phyloP scores from a whole-genome alignment of 1,284 basidiomycete species.

The Kalmanozyma brasiliensis region DNA sequence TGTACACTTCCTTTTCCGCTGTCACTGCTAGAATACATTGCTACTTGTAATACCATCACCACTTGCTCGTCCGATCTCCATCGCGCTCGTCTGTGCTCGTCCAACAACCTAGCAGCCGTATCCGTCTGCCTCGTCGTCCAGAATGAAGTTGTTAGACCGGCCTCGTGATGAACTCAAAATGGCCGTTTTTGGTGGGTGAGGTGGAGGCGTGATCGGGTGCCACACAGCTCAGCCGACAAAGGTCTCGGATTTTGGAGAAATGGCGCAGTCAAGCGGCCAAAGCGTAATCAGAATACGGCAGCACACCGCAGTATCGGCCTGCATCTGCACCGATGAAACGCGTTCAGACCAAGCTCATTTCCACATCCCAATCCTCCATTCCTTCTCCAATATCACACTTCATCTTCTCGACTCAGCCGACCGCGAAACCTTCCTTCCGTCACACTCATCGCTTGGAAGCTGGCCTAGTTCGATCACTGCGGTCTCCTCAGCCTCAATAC shows the following conservation, averaged over 20 bases:
- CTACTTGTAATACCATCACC: conserved; percentile 28
- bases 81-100: too few species aligned
- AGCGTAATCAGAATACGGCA: neutral
- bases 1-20: neutral
- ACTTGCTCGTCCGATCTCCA: conserved; percentile 1
- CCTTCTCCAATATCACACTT: conserved; percentile 6
- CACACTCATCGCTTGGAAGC: neutral
- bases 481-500: too few species aligned
- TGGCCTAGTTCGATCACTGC: too few species aligned
- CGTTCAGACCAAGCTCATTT: conserved; percentile 27
- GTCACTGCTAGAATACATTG: conserved; percentile 1
- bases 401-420: conserved; percentile 18
- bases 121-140: too few species aligned
- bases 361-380: conserved; percentile 1
- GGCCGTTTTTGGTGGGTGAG: too few species aligned
- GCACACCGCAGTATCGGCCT: too few species aligned
- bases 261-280: conserved; percentile 5
- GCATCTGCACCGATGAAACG: too few species aligned
- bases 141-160: too few species aligned
- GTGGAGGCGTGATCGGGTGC: too few species aligned
- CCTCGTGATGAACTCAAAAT: too few species aligned
- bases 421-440: neutral
- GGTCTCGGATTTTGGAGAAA: neutral
- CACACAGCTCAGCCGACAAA: too few species aligned
- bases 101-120: too few species aligned